These are phyloP conservation scores for Spinellus fusiger DNA, from an alignment of 192 early-diverging fungal genomes.

Conservation along the genomic window DNA sequence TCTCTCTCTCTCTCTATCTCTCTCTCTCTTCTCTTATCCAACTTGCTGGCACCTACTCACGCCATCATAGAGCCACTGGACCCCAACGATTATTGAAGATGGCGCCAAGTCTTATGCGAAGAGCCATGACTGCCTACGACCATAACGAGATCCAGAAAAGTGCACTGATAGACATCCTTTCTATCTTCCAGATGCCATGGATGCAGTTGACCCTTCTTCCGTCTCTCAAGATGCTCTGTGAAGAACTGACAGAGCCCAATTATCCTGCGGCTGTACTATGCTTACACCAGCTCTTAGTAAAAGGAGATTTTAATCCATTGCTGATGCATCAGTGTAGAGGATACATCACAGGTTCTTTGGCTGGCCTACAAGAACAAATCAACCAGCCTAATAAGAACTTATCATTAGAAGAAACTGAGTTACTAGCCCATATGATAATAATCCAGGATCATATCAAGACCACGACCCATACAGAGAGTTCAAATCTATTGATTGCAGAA, in stretches of 20 bases:
- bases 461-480: no score
- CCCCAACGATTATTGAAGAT: slow-evolving; percentile 18
- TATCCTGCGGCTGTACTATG: slow-evolving; percentile 14
- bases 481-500: slow-evolving; percentile 1
- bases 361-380: slow-evolving; percentile 2
- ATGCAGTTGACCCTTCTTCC: slow-evolving; percentile 27
- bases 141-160: slow-evolving; percentile 15
- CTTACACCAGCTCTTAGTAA: not conserved
- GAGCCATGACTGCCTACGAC: slow-evolving; percentile 16
- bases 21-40: no score
- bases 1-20: no score
- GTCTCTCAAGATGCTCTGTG: no score
- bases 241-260: no score
- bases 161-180: slow-evolving; percentile 15
- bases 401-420: no score
- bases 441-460: no score
- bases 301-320: slow-evolving; percentile 4
- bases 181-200: slow-evolving; percentile 25
- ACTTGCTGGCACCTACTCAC: not conserved
- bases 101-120: slow-evolving; percentile 22
- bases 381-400: no score
- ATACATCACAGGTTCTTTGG: slow-evolving; percentile 2
- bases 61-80: slow-evolving; percentile 1
- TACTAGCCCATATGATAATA: no score
- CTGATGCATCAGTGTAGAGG: slow-evolving; percentile 5